Base-by-base conservation (phyloP, 139 green algal genomes). In the Tetratostichococcus sp. region DNA sequence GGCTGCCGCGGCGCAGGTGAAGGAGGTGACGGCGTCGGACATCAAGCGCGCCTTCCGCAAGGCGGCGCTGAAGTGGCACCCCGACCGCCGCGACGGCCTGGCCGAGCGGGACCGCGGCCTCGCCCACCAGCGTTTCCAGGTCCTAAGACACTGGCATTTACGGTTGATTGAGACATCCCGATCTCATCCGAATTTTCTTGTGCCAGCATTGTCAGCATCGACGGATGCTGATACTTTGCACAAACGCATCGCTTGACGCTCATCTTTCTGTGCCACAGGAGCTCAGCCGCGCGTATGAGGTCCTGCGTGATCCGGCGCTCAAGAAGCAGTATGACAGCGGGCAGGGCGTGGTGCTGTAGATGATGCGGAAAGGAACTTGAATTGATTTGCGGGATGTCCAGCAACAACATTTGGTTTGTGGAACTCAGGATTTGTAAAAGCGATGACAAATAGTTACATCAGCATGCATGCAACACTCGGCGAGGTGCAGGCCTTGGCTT, bases 11-110 rank as follows among this genome's bases (percentile, higher is more conserved):
- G n/a, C 62, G n/a, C 21, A n/a, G 30, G 65, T 72, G 73, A 59
- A 67, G 4, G 70, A 34, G 0, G 42, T 85, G 3, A 83, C 65
- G 1, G 59, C 77, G n/a, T 74, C 86, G 4, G 75, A 80, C 42
- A 89, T 96, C 75, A 94, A 94, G 79, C 66, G 65, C 0, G 88
- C 87, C 11, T 96, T 92, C 81, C 89, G 89, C 67, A 65, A 81
- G 28, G 80, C 80, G 25, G 91, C 91, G 19, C 84, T 94, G 69
- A 80, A 79, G 70, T 85, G 87, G 74, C 91, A 96, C 73, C 91
- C 91, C 0, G 91, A 96, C 73, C 79, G 78, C 19, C 82, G 88
- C 34, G 79, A 78, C 42, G 75, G 76, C 30, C 6, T 26, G 11
- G 42, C 43, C 22, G 23, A 22, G 26, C 35, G n/a, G n/a, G 32